Evolutionary conservation across 2,329 filamentous ascomycete species (phyloP).

Genomic region (Penicillium sp.): DNA sequence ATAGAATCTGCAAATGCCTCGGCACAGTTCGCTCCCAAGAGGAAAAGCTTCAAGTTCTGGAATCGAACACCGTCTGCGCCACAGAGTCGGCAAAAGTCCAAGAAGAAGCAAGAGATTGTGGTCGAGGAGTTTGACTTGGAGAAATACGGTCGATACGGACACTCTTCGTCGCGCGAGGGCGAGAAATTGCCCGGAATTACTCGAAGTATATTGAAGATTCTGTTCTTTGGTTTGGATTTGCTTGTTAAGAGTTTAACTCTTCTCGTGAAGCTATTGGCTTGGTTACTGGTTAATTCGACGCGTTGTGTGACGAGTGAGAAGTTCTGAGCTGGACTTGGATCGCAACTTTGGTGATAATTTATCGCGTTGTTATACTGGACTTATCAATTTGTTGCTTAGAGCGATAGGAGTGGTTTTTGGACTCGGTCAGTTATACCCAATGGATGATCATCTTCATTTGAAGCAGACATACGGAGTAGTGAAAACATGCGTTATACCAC

Average conservation of each 20-base stretch:
- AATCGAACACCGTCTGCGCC: not conserved
- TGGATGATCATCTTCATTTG: not conserved
- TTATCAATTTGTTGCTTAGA: not conserved
- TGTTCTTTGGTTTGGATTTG: conserved; percentile 41
- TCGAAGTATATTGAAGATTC: conserved; percentile 33
- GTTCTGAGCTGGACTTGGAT: conserved; percentile 31
- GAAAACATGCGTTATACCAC: no score
- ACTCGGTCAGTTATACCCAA: conserved; percentile 5
- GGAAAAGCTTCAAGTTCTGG: conserved; percentile 21
- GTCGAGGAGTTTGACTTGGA: conserved; percentile 48
- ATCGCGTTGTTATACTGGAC: not conserved
- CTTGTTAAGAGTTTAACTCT: conserved; percentile 39
- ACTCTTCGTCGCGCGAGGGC: conserved; percentile 36
- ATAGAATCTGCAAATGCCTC: conserved; percentile 28
- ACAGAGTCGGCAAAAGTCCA: not conserved
- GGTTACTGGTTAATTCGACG: conserved; percentile 41
- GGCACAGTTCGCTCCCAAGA: conserved; percentile 5
- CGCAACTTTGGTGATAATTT: not conserved
- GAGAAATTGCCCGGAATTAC: conserved; percentile 41
- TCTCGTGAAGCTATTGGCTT: conserved; percentile 41
- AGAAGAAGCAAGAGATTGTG: conserved; percentile 34
- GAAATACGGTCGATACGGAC: conserved; percentile 42
- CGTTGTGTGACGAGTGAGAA: conserved; percentile 44
- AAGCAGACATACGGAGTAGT: no score
- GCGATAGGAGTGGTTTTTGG: conserved; percentile 2